Evolutionary conservation across 2,329 filamentous ascomycete genomes (phyloP).

Genomic region (Thielaviopsis populi): DNA sequence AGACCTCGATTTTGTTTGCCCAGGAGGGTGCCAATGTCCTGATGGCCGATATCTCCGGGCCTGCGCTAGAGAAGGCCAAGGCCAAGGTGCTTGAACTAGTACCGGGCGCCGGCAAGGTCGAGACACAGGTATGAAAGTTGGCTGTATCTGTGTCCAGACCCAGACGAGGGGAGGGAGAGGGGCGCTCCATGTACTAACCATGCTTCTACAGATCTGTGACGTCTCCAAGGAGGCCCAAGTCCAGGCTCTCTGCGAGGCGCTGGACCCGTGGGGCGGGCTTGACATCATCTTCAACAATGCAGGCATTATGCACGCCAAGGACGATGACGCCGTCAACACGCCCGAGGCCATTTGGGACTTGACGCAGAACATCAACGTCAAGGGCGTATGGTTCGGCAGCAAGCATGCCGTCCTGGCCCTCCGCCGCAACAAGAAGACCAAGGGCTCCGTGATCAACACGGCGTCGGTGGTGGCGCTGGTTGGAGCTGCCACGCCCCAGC

Average conservation of each 20-base stretch:
- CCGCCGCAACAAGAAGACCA: conserved; percentile 63
- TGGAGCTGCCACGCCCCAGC: conserved; percentile 72
- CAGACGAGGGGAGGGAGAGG: no score
- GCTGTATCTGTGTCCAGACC: no score
- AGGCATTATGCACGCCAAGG: conserved; percentile 83
- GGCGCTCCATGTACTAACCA: background rate
- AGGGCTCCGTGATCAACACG: conserved; percentile 79
- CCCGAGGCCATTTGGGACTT: conserved; percentile 87
- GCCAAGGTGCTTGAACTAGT: conserved; percentile 62
- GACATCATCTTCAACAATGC: conserved; percentile 97
- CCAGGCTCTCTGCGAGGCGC: conserved; percentile 53
- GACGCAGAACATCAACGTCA: conserved; percentile 89
- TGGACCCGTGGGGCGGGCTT: conserved; percentile 74
- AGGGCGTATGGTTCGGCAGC: conserved; percentile 93
- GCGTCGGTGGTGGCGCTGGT: conserved; percentile 79
- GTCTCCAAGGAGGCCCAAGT: conserved; percentile 77
- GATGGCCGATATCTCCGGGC: conserved; percentile 69
- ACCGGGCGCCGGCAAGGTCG: conserved; percentile 43
- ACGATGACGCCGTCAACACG: conserved; percentile 67
- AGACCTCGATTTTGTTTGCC: conserved; percentile 79
- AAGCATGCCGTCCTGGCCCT: conserved; percentile 77
- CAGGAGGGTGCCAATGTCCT: conserved; percentile 76
- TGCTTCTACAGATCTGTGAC: conserved; percentile 35
- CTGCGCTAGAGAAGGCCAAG: conserved; percentile 61
- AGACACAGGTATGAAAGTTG: conserved; percentile 34